Base-by-base conservation (phyloP, 2,329 filamentous ascomycete genomes). In the Bipolaris cookei region DNA sequence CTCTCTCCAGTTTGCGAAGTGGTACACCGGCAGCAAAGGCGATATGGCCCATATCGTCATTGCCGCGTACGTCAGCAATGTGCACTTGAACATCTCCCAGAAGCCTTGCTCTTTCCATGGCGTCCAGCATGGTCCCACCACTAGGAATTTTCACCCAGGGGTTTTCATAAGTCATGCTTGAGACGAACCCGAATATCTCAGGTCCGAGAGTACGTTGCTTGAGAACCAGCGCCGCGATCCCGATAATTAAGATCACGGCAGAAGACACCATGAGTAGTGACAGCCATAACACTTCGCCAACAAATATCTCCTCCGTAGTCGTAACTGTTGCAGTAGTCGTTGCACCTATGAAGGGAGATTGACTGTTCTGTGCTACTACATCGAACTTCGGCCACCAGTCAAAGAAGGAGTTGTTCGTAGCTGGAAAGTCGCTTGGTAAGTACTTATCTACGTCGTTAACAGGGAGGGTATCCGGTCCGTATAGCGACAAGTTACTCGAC, bases 131-230 rank as follows among this genome's bases (percentile, higher is more conserved):
- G 4, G 45, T 72, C 3, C 74, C 74, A 3, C 72, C 72, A 3
- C 58, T 6, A 0, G 71, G 70, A 1, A 76, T 52, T 2, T 54
- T 67, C 21, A 76, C 21, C 37, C 63, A 71, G 1, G 65, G 70
- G 37, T 76, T 76, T 25, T 77, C 70, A 32, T 77, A 77, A 0
- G 74, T 77, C 70, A 77, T 73, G 48, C 73, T 76, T 1, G 74
- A 46, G 0, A 77, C 74, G 25, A 68, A 76, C 1, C 74, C 72
- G 25, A 77, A 73, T 48, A 77, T 53, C 28, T 76, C 74, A 0
- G 75, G 75, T 0, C 70, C 72, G 2, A 73, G 59, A 1, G 69
- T 74, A 7, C 46, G 58, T 3, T 57, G 43, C 18, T 76, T 75
- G 0, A 77, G 57, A 0, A 73, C 13, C 1, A 74, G 20, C 0